Evolutionary conservation across 164 flowering plant species (phyloP).

Genomic region (Tetracentron sinense): DNA sequence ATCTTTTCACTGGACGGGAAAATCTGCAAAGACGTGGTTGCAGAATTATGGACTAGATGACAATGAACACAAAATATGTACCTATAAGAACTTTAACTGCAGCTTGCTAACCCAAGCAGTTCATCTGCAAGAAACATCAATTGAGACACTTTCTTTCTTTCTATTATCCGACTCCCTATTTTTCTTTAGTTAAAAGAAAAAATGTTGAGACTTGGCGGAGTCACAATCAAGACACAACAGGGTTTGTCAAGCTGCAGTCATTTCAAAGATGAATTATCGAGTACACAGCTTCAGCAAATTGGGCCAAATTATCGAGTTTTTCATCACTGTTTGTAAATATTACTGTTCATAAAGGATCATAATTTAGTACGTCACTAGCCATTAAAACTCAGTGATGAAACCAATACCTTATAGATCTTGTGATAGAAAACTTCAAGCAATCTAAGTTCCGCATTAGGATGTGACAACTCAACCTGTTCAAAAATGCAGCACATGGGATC

Average conservation of each 20-base stretch:
- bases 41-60: neutral
- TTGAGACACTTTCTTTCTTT: neutral
- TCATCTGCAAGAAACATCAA: neutral
- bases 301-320: neutral
- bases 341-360: neutral
- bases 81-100: too few species aligned
- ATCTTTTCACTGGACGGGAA: slow-evolving; percentile 72
- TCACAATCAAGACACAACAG: neutral
- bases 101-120: neutral
- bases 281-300: neutral
- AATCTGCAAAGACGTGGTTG: slow-evolving; percentile 41
- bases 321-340: neutral
- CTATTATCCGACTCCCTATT: neutral
- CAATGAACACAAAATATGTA: too few species aligned
- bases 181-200: neutral
- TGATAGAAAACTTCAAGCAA: slow-evolving; percentile 13
- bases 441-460: slow-evolving; percentile 14
- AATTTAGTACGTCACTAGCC: neutral
- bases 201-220: neutral
- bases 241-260: neutral
- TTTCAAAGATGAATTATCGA: neutral
- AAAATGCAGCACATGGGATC: neutral
- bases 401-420: slow-evolving; percentile 13
- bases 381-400: neutral
- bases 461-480: slow-evolving; percentile 14